These are phyloP conservation scores for Liquidambar formosana DNA, from an alignment of 164 flowering plant genomes.

Conservation along the genomic window DNA sequence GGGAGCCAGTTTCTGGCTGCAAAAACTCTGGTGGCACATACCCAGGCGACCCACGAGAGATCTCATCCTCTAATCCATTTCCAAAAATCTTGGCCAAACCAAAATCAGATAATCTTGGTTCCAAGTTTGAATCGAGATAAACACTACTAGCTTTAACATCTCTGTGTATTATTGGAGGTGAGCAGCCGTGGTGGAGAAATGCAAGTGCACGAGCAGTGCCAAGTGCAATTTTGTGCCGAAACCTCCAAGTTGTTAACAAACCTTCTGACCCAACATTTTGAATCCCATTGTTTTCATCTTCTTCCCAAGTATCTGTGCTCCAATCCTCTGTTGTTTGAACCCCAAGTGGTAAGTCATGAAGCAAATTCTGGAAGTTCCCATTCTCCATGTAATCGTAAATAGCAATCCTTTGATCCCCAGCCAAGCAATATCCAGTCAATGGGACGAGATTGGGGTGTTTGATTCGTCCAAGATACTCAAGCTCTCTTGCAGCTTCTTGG, in stretches of 20 bases:
- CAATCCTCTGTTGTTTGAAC: conserved; percentile 59
- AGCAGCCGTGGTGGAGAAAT: conserved; percentile 92
- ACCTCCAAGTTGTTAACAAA: conserved; percentile 61
- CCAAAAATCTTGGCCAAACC: conserved; percentile 73
- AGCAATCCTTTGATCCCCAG: conserved; percentile 84
- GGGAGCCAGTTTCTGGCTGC: conserved; percentile 31
- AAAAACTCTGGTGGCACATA: conserved; percentile 69
- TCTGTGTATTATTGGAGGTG: conserved; percentile 75
- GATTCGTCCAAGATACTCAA: conserved; percentile 73
- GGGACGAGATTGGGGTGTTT: conserved; percentile 92
- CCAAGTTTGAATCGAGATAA: conserved; percentile 64
- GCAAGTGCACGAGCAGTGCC: conserved; percentile 88
- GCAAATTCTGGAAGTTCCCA: conserved; percentile 79
- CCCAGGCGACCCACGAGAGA: conserved; percentile 54
- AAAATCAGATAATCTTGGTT: conserved; percentile 86
- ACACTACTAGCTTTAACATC: conserved; percentile 84
- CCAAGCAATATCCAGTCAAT: conserved; percentile 80
- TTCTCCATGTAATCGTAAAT: conserved; percentile 91
- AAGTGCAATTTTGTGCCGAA: conserved; percentile 72
- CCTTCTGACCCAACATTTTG: conserved; percentile 54
- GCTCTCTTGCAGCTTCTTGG: conserved; percentile 76
- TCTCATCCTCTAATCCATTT: conserved; percentile 52
- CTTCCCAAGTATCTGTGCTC: conserved; percentile 91
- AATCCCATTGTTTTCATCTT: conserved; percentile 43
- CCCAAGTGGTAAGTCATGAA: conserved; percentile 80